Base-by-base conservation (phyloP, 2,329 filamentous ascomycete genomes). In the Aureobasidium musti region DNA sequence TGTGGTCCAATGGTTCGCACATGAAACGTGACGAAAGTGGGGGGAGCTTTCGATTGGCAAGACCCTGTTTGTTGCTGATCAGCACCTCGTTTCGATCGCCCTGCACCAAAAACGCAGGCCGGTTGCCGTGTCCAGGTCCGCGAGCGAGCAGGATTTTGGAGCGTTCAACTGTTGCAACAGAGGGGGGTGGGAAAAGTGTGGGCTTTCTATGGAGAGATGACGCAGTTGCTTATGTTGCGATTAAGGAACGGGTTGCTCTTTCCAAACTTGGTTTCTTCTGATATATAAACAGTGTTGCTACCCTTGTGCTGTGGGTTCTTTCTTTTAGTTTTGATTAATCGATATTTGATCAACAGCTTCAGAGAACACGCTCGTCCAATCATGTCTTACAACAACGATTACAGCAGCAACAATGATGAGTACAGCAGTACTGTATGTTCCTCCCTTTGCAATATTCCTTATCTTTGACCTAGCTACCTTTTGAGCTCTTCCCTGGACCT, bases 311-410 rank as follows among this genome's bases (percentile, higher is more conserved):
- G 35, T 30, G 30, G 35, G 28, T 30, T 13, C 17, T 28, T 45
- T 21, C 23, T 37, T 23, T 26, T 61, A 19, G 28, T 19, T 23
- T 37, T n/a, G 6, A 10, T 11, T 26, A 5, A 35, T n/a, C 17
- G 3, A 33, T 19, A 30, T 57, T 19, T 28, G 13, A 28, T 14
- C 10, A 21, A 14, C 8, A 17, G 5, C n/a, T 35, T 23, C 11
- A 26, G 14, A 52, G 5, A 35, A 35, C 19, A 41, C n/a, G 26
- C 14, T 39, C 19, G 26, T 19, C n/a, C 33, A 64, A 47, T 33
- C 49, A 64, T 64, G 61, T 64, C 61, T 64, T 54, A 53, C 49
- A 63, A 63, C 59, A 52, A 63, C 57, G 41, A 61, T 19, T 49
- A 61, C 57, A 49, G 45, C 35, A 43, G 23, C 60, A 52, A 39